Evolutionary conservation across 768 basidiomycete genomes (phyloP), one percentile per base, ranked within the genome.

Genomic region (Termitomyces sp.): DNA sequence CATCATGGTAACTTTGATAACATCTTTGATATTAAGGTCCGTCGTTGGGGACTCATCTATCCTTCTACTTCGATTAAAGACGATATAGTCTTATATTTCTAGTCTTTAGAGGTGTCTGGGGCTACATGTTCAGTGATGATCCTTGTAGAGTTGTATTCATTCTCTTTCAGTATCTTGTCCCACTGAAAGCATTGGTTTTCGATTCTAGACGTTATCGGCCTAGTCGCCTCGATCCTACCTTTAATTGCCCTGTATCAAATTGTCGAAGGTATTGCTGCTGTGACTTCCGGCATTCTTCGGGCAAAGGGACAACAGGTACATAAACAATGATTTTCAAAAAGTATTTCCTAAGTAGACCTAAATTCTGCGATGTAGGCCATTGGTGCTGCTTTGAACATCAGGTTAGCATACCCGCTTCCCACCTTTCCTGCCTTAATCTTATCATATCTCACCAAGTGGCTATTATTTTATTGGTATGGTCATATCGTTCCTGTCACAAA

Each of bases 221-320:
- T 85, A 6, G 86, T 91, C 11, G 84, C 89, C 0, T 70, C 76
- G 0, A 84, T 94, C 56, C 66, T 94, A 12, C 89, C 91, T 0
- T 72, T 89, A 9, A 83, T 95, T 3, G 82, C 86, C 7, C 71
- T 89, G 19, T 89, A 85, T 77, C 89, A 96, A 70, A 81, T 95
- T 4, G 86, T 93, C 53, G 96, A 98, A 63, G 91, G 86, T 1
- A 74, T 83, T 16, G 67, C 79, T 3, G 84, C 80, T 0, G 80
- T 94, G 8, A 78, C 83, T 0, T 80, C 77, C 5, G 94, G 92
- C 4, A 82, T 97, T 57, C 76, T 98, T 53, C 80, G 95, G 39
- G 88, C 93, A 0, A 75, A 82, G 34, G 94, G 94, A n/a, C 88
- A 85, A 67, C 89, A 89, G 70, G 85, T 76, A 54, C 14, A 66